Conservation (phyloP, 1,139 yeast species). For the Meyerozyma athensensis region DNA sequence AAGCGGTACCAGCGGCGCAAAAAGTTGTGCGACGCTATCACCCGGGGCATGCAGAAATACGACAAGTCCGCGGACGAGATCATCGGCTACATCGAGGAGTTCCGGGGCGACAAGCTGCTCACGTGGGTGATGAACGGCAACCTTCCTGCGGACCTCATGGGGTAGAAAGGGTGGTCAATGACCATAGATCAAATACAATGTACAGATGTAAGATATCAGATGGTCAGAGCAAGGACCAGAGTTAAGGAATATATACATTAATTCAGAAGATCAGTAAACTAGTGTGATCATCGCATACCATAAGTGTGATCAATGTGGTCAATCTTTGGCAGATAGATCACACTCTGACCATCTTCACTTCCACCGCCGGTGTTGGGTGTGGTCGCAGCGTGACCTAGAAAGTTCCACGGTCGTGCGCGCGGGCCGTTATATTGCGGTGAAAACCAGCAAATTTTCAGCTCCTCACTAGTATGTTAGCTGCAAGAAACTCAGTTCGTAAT, state of each 20-base stretch:
- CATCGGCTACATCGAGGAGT: conserved; percentile 38
- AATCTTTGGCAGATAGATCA: too few relatives aligned
- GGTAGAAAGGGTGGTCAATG: too few relatives aligned
- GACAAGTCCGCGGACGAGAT: conserved; percentile 42
- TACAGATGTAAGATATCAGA: too few relatives aligned
- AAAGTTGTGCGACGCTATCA: conserved; percentile 43
- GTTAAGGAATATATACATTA: too few relatives aligned
- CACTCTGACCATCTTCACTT: too few relatives aligned
- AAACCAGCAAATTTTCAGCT: conserved; percentile 16
- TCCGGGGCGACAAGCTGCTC: conserved; percentile 40
- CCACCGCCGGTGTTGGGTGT: conserved; percentile 1
- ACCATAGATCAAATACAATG: too few relatives aligned
- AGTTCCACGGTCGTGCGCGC: conserved; percentile 3
- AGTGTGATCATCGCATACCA: too few relatives aligned
- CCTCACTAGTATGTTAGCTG: conserved; percentile 35
- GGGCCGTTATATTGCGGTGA: conserved; percentile 1
- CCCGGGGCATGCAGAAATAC: conserved; percentile 38
- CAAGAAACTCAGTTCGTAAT: conserved; percentile 40
- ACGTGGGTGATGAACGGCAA: conserved; percentile 52
- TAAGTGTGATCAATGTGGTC: too few relatives aligned
- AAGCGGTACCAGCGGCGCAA: conserved; percentile 44
- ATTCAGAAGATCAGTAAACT: too few relatives aligned
- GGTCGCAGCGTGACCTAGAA: not conserved
- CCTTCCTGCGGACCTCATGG: conserved; percentile 33
- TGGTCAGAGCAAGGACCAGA: too few relatives aligned